Percentiles rank a stretch among this genome's conserved stretches.
These are phyloP conservation scores for Podaxis sp. DNA, from an alignment of 768 basidiomycete species.

Conservation along the genomic window DNA sequence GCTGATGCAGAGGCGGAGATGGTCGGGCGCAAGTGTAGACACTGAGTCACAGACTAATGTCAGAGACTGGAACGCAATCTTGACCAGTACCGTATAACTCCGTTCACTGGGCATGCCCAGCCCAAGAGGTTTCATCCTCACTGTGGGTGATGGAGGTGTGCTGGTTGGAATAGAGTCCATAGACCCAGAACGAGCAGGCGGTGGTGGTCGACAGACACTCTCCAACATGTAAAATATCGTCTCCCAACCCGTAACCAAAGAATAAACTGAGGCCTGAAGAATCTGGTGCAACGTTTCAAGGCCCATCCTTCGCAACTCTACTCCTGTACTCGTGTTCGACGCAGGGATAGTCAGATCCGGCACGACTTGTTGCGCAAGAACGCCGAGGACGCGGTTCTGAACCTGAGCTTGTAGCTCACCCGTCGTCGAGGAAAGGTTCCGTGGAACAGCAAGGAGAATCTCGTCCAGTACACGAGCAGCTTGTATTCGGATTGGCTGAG, in stretches of 20 bases:
- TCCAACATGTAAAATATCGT: conserved; percentile 90
- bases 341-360: conserved; percentile 34
- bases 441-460: conserved; percentile 74
- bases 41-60: conserved; percentile 94
- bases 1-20: conserved; percentile 84
- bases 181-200: conserved; percentile 30
- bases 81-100: conserved; percentile 72
- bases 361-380: conserved; percentile 78
- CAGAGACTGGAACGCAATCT: conserved; percentile 92
- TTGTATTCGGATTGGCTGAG: conserved; percentile 80
- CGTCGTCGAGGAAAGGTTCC: conserved; percentile 53
- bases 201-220: conserved; percentile 68
- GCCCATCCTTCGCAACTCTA: conserved; percentile 86
- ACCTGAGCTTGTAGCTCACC: conserved; percentile 66
- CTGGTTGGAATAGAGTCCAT: conserved; percentile 39
- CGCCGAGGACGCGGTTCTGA: conserved; percentile 83
- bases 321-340: conserved; percentile 43
- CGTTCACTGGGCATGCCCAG: conserved; percentile 63
- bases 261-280: conserved; percentile 88
- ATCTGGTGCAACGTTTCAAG: conserved; percentile 89
- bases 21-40: conserved; percentile 72
- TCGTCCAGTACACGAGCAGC: conserved; percentile 87
- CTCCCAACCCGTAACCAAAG: conserved; percentile 90
- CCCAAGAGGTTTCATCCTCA: conserved; percentile 42
- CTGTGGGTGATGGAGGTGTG: conserved; percentile 36